These are phyloP conservation scores for Claviceps citrina DNA, from an alignment of 2,329 filamentous ascomycete species.

Conservation along the genomic window DNA sequence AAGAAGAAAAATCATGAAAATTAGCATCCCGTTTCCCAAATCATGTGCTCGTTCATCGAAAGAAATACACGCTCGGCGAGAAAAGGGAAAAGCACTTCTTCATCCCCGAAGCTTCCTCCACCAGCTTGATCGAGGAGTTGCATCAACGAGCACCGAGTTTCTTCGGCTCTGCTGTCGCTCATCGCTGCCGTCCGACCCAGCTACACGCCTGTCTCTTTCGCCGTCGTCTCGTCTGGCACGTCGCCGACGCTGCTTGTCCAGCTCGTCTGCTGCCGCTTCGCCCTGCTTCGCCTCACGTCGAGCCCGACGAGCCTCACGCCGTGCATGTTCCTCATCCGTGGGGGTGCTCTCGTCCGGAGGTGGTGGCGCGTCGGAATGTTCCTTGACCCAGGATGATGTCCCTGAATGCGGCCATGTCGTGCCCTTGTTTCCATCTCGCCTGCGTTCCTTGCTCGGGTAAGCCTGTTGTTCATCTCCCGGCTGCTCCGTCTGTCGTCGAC, in stretches of 20 bases:
- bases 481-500: conserved; percentile 26
- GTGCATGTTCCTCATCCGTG: conserved; percentile 31
- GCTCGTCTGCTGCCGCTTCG: conserved; percentile 26
- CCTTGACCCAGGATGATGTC: conserved; percentile 51
- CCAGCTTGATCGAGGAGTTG: conserved; percentile 39
- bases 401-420: conserved; percentile 46
- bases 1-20: too few species aligned
- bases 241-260: conserved; percentile 29
- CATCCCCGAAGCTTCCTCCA: conserved; percentile 40
- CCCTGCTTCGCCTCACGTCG: conserved; percentile 29
- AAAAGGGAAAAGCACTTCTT: conserved; percentile 3
- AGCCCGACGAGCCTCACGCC: conserved; percentile 32
- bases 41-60: too few species aligned
- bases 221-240: conserved; percentile 29
- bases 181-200: conserved; percentile 28
- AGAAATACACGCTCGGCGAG: not conserved
- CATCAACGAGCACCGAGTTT: conserved; percentile 27
- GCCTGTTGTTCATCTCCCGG: conserved; percentile 30
- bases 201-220: conserved; percentile 16
- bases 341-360: conserved; percentile 30
- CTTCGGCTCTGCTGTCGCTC: conserved; percentile 28
- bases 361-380: conserved; percentile 45
- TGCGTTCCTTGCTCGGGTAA: conserved; percentile 25
- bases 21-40: too few species aligned
- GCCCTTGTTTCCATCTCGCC: conserved; percentile 20